phyloP scores from a whole-genome alignment of 1,284 basidiomycete species.

The Amylostereum chailletii region DNA sequence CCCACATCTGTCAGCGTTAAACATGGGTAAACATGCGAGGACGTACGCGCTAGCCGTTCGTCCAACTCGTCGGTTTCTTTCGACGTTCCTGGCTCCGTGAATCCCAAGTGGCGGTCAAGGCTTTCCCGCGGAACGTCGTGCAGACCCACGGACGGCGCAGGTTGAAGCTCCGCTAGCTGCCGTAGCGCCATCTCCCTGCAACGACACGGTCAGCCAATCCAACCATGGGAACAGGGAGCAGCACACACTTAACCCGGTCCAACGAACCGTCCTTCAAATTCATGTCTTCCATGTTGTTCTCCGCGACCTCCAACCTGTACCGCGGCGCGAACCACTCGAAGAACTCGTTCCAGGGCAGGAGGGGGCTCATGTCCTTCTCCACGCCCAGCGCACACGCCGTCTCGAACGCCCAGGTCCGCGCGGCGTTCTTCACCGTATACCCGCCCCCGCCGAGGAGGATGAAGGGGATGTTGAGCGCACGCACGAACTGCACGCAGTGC shows the following conservation, averaged over 20 bases:
- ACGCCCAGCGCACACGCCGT: constrained; percentile 89
- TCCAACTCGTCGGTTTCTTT: constrained; percentile 53
- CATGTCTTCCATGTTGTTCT: constrained; percentile 92
- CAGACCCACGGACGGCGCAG: constrained; percentile 84
- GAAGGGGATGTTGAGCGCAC: constrained; percentile 79
- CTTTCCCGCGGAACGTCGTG: constrained; percentile 74
- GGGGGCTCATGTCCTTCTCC: constrained; percentile 68
- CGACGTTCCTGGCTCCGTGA: constrained; percentile 33
- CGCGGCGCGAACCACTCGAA: constrained; percentile 98
- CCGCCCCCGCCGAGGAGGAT: constrained; percentile 94
- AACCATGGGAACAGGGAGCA: not conserved
- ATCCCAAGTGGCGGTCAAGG: constrained; percentile 53
- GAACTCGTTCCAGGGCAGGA: constrained; percentile 92
- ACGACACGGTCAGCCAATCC: constrained; percentile 1
- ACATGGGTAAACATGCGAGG: not conserved
- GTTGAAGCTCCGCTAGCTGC: constrained; percentile 69
- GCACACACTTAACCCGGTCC: constrained; percentile 62
- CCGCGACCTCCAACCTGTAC: constrained; percentile 87
- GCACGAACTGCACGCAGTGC: constrained; percentile 83
- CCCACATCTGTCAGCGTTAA: not conserved
- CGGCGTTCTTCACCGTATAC: constrained; percentile 95
- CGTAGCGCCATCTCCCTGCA: constrained; percentile 64
- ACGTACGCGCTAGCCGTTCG: constrained; percentile 60
- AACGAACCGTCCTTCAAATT: constrained; percentile 80
- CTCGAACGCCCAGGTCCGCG: constrained; percentile 93